A percentile compares a stretch with the other conserved stretches of the same genome.
These are phyloP conservation scores for Zygotorulaspora chibaensis DNA, from an alignment of 805 yeast genomes.

Conservation along the genomic window DNA sequence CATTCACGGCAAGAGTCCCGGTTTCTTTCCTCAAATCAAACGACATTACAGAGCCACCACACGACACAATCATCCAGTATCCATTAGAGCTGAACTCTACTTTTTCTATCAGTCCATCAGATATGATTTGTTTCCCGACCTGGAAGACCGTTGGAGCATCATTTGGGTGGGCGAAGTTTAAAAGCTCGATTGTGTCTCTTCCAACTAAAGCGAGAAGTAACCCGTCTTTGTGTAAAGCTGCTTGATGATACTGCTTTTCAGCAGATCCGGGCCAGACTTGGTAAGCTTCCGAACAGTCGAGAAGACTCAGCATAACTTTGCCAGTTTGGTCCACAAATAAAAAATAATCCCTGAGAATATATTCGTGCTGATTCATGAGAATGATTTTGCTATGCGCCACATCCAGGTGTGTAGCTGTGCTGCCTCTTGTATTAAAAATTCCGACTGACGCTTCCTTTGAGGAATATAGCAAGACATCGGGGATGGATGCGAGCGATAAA, in stretches of 20 bases:
- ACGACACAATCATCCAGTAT: constrained; percentile 30
- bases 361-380: constrained; percentile 13
- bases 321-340: constrained; percentile 20
- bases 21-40: constrained; percentile 29
- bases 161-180: constrained; percentile 15
- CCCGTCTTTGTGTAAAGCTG: constrained; percentile 38
- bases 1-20: constrained; percentile 20
- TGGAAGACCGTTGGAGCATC: constrained; percentile 14
- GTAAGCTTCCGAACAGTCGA: constrained; percentile 8
- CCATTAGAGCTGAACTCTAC: constrained; percentile 31
- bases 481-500: constrained; percentile 3
- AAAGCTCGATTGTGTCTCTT: constrained; percentile 10
- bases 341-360: constrained; percentile 15
- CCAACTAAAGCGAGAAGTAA: constrained; percentile 29
- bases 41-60: constrained; percentile 15
- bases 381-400: constrained; percentile 9
- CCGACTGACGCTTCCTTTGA: constrained; percentile 6
- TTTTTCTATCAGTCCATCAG: constrained; percentile 10
- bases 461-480: constrained; percentile 5
- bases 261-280: constrained; percentile 4
- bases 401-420: background rate
- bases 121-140: constrained; percentile 12
- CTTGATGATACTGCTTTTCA: constrained; percentile 3
- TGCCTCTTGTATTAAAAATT: background rate
- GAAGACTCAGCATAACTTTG: constrained; percentile 11